Conservation (phyloP, 1,284 basidiomycete genomes). For the Cystobasidium pallidum region DNA sequence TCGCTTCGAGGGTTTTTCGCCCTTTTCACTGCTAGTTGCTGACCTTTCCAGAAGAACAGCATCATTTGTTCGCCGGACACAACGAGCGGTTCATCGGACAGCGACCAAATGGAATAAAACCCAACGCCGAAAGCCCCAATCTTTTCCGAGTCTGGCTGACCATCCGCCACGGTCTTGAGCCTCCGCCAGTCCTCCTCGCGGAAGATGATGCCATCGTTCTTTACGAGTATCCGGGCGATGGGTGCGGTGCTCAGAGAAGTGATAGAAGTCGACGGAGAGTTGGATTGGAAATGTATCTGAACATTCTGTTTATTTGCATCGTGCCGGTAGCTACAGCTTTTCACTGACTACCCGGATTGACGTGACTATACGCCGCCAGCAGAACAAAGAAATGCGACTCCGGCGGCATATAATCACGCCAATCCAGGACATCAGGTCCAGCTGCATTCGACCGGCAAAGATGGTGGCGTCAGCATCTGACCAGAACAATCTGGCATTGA, state of each 20-base stretch:
- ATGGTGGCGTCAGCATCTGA: background rate
- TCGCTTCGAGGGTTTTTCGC: constrained; percentile 40
- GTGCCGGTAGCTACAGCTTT: background rate
- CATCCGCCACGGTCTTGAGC: constrained; percentile 64
- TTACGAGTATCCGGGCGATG: constrained; percentile 64
- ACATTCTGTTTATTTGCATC: constrained; percentile 36
- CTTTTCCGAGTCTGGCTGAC: constrained; percentile 80
- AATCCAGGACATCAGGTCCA: background rate
- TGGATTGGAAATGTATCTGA: constrained; percentile 53
- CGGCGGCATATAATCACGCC: background rate
- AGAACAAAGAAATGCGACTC: too few species aligned
- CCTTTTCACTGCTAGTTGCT: constrained; percentile 58
- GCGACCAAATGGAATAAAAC: constrained; percentile 55
- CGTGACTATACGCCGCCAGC: background rate
- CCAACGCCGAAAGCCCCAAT: constrained; percentile 75
- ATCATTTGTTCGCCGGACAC: constrained; percentile 72
- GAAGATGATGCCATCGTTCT: constrained; percentile 83
- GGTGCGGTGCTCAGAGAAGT: constrained; percentile 51
- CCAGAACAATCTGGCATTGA: background rate
- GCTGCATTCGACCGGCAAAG: background rate
- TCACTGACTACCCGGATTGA: background rate
- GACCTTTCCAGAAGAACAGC: constrained; percentile 90
- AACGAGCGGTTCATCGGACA: constrained; percentile 82
- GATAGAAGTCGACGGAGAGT: constrained; percentile 56
- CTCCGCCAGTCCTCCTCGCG: constrained; percentile 63